Evolutionary conservation across 2,329 filamentous ascomycete species (phyloP), one percentile per base, ranked within the genome.

Genomic region (Talaromyces verruculosus): DNA sequence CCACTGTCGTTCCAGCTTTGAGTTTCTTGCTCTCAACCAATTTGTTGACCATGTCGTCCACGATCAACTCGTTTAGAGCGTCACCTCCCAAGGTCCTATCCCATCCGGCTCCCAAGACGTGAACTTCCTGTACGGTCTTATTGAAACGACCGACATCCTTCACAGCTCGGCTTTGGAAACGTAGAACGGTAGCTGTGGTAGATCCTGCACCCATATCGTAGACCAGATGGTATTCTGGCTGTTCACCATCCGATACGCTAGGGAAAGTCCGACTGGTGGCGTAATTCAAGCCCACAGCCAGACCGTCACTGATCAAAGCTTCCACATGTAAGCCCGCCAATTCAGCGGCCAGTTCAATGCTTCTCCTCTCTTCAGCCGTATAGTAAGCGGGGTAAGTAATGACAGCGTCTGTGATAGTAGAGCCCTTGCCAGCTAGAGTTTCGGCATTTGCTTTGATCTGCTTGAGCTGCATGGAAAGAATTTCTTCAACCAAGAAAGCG

Each of bases 181-280:
- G 90, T 76, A 99, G 81, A 62, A 99, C 83, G 6, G 93, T 95
- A 4, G 94, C 94, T 72, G 92, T 96, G 37, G 94, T 91, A 55
- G 92, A 97, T 4, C 95, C 95, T 71, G 95, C 93, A 71, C 95
- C 95, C 93, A 99, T 98, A 76, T 99, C 95, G 75, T 95, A 99
- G 35, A 99, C 88, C 77, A 99, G 81, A 80, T 99, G 92, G 72
- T 93, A 87, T 79, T 99, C 95, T 0, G 95, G 90, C 81, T 93
- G 93, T 69, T 87, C 90, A 64, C 92, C 92, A 63, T 95, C 89
- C 64, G 87, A 91, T 67, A 95, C 84, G 72, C 87, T 92, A 43
- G 93, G 92, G 79, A 98, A 99, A 17, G 91, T 92, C 73, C 95
- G 88, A 73, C 87, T 91, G 33, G 93, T 97, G 51, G 95, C 95